These are phyloP conservation scores for Rhizophagus sp. DNA, from an alignment of 192 early-diverging fungal species.

Conservation along the genomic window DNA sequence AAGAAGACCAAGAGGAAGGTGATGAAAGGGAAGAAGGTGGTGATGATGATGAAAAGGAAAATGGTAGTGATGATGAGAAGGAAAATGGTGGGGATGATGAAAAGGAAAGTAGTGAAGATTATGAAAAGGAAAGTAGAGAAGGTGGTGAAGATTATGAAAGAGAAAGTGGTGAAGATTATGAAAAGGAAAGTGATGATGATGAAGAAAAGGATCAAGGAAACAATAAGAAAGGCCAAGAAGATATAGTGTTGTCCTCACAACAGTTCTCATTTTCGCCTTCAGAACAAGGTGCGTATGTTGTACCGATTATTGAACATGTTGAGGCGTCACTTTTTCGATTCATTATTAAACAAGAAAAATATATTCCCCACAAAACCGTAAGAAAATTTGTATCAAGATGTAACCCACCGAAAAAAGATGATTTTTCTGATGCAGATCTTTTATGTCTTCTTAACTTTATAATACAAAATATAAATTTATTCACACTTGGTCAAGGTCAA, in stretches of 20 bases:
- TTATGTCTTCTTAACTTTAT: slow-evolving; percentile 29
- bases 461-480: slow-evolving; percentile 10
- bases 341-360: slow-evolving; percentile 26
- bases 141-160: too few relatives aligned
- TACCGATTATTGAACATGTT: slow-evolving; percentile 15
- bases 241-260: slow-evolving; percentile 25
- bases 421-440: slow-evolving; percentile 23
- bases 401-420: slow-evolving; percentile 12
- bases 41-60: too few relatives aligned
- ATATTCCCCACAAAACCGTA: slow-evolving; percentile 21
- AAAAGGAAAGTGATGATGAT: too few relatives aligned
- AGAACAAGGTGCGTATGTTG: slow-evolving; percentile 18
- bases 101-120: too few relatives aligned
- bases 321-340: slow-evolving; percentile 22
- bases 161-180: too few relatives aligned
- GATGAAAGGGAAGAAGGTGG: too few relatives aligned
- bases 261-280: slow-evolving; percentile 22
- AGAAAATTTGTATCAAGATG: slow-evolving; percentile 19
- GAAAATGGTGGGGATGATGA: too few relatives aligned
- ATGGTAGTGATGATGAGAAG: too few relatives aligned
- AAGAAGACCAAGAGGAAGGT: slow-evolving; percentile 2
- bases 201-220: slow-evolving; percentile 11
- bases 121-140: too few relatives aligned
- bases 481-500: slow-evolving; percentile 3
- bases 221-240: slow-evolving; percentile 10